Conservation (phyloP, 176 grass and related monocot genomes). For the Themeda triandra region DNA sequence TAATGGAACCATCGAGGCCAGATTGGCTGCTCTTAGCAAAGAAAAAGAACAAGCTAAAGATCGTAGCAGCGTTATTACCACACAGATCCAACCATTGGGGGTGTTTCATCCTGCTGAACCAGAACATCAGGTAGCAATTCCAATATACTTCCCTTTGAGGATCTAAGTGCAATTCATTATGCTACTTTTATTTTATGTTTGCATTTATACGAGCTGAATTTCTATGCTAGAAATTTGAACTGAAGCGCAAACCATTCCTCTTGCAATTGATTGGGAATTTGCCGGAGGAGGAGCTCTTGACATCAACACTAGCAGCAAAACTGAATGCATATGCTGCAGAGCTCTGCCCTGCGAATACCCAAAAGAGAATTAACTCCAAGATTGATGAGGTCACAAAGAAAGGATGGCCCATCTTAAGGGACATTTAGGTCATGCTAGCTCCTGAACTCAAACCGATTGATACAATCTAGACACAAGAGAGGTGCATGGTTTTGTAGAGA, state of each 20-base stretch:
- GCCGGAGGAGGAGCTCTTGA: slow-evolving; percentile 69
- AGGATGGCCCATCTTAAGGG: slow-evolving; percentile 77
- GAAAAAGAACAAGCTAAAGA: slow-evolving; percentile 88
- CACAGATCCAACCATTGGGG: slow-evolving; percentile 67
- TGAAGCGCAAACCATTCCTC: slow-evolving; percentile 72
- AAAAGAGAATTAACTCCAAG: slow-evolving; percentile 72
- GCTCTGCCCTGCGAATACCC: slow-evolving; percentile 62
- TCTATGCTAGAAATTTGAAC: slow-evolving; percentile 84
- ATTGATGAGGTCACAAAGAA: slow-evolving; percentile 67
- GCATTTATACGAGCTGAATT: not conserved
- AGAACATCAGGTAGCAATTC: slow-evolving; percentile 81
- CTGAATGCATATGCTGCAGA: slow-evolving; percentile 81
- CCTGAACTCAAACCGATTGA: not conserved
- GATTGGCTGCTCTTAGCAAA: slow-evolving; percentile 71
- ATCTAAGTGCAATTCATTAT: not conserved
- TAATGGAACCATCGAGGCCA: slow-evolving; percentile 70
- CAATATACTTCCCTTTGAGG: not conserved
- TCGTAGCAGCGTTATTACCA: slow-evolving; percentile 71
- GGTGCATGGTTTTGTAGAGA: slow-evolving; percentile 11
- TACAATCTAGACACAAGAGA: not conserved
- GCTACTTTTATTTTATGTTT: not conserved
- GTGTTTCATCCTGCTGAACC: slow-evolving; percentile 84
- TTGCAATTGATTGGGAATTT: slow-evolving; percentile 83
- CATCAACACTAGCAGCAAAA: slow-evolving; percentile 69
- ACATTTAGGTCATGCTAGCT: slow-evolving; percentile 44